Conservation (phyloP, 768 basidiomycete genomes). For the Lactifluus subvellereus region DNA sequence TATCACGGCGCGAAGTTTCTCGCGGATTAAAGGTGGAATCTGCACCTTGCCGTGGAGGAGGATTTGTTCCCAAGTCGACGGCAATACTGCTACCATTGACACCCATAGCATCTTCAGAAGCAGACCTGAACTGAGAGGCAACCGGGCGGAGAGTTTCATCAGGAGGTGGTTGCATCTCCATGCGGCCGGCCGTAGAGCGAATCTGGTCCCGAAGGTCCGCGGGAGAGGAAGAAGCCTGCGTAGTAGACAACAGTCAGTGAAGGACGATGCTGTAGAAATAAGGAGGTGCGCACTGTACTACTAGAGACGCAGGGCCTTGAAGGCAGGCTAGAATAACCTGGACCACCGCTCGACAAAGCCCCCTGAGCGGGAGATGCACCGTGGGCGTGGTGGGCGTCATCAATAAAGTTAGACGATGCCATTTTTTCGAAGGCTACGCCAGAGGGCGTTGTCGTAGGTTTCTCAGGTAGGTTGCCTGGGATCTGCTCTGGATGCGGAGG, state of each 20-base stretch:
- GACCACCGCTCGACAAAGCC: neutral
- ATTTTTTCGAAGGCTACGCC: slow-evolving; percentile 2
- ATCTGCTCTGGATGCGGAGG: slow-evolving; percentile 36
- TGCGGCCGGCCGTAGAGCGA: neutral
- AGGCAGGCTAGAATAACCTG: neutral
- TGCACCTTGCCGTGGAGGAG: neutral
- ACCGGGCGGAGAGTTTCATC: neutral
- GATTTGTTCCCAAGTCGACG: neutral
- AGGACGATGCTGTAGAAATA: neutral
- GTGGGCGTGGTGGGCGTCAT: neutral
- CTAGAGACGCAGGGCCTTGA: neutral
- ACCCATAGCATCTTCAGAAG: neutral
- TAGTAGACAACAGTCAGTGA: neutral
- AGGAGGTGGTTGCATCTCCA: neutral
- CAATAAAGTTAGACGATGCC: slow-evolving; percentile 14
- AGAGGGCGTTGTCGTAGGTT: slow-evolving; percentile 9
- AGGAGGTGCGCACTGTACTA: neutral
- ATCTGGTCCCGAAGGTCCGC: slow-evolving; percentile 2
- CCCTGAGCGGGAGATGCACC: neutral
- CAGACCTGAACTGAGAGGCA: neutral
- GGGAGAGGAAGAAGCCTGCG: neutral
- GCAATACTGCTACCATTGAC: neutral
- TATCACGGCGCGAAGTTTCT: neutral
- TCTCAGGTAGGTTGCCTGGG: slow-evolving; percentile 16
- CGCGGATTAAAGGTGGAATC: neutral